phyloP scores from a whole-genome alignment of 495 filamentous ascomycete genomes.

The Corynascus novoguineensis region DNA sequence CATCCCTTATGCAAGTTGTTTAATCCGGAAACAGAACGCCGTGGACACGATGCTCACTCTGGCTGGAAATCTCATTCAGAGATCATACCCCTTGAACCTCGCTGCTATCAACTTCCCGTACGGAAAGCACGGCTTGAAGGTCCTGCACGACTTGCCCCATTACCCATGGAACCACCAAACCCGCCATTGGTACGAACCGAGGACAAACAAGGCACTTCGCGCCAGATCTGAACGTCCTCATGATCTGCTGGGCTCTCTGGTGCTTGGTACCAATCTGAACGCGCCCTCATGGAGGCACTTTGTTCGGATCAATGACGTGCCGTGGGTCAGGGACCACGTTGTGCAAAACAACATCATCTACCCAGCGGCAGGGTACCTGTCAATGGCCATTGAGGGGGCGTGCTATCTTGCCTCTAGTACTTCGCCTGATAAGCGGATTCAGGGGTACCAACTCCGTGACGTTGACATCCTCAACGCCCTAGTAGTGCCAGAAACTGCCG shows the following conservation, averaged over 20 bases:
- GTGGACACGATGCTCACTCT: constrained; percentile 29
- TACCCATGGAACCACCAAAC: constrained; percentile 45
- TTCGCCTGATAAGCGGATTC: not conserved
- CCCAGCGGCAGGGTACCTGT: constrained; percentile 49
- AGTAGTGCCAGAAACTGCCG: constrained; percentile 35
- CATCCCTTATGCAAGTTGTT: constrained; percentile 26
- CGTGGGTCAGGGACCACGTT: constrained; percentile 47
- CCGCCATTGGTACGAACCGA: constrained; percentile 41
- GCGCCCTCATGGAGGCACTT: constrained; percentile 41
- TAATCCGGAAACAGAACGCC: constrained; percentile 32
- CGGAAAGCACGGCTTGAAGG: constrained; percentile 28
- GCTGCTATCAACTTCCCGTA: constrained; percentile 32
- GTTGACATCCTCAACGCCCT: constrained; percentile 39
- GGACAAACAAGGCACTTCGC: constrained; percentile 39
- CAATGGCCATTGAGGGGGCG: constrained; percentile 48
- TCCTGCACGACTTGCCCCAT: constrained; percentile 34
- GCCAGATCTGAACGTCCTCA: constrained; percentile 31
- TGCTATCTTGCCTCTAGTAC: constrained; percentile 13
- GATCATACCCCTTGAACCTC: constrained; percentile 41
- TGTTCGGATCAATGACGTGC: constrained; percentile 37
- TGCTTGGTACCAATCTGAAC: constrained; percentile 24
- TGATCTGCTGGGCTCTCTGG: constrained; percentile 46
- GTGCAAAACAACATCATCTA: constrained; percentile 42
- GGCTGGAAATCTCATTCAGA: constrained; percentile 27
- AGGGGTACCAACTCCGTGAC: constrained; percentile 36